Conservation (phyloP, 2,329 filamentous ascomycete genomes). For the Ascochyta lentis region DNA sequence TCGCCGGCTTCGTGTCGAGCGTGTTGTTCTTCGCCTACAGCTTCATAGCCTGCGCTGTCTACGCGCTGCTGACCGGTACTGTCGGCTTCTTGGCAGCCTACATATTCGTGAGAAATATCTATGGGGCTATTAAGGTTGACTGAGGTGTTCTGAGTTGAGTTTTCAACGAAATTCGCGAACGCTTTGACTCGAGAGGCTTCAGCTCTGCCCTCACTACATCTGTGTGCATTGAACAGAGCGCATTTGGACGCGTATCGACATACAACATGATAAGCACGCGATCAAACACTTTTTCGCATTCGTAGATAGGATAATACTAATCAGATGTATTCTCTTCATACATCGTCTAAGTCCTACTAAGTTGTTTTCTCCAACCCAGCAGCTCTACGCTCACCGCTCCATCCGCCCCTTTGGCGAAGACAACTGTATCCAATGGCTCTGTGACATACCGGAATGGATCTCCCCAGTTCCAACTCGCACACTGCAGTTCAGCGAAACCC, state of each 20-base stretch:
- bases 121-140: constrained; percentile 57
- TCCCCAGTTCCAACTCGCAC: constrained; percentile 29
- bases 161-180: not conserved
- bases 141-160: not conserved
- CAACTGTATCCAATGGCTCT: constrained; percentile 28
- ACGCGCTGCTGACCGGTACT: constrained; percentile 81
- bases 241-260: not conserved
- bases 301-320: constrained; percentile 1
- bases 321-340: not conserved
- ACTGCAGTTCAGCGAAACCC: constrained; percentile 29
- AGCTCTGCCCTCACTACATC: not conserved
- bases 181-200: not conserved
- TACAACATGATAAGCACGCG: not conserved
- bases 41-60: constrained; percentile 80
- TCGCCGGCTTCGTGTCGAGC: constrained; percentile 78
- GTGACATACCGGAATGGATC: constrained; percentile 29
- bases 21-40: constrained; percentile 87
- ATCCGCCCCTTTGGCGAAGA: constrained; percentile 18
- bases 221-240: not conserved
- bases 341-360: constrained; percentile 7
- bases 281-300: not conserved
- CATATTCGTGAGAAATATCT: constrained; percentile 83
- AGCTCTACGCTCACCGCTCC: constrained; percentile 20
- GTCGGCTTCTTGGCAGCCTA: constrained; percentile 86
- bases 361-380: constrained; percentile 22